Evolutionary conservation across 139 green algal genomes (phyloP), one percentile per base, ranked within the genome.

Genomic region (Nannochloris sp.): DNA sequence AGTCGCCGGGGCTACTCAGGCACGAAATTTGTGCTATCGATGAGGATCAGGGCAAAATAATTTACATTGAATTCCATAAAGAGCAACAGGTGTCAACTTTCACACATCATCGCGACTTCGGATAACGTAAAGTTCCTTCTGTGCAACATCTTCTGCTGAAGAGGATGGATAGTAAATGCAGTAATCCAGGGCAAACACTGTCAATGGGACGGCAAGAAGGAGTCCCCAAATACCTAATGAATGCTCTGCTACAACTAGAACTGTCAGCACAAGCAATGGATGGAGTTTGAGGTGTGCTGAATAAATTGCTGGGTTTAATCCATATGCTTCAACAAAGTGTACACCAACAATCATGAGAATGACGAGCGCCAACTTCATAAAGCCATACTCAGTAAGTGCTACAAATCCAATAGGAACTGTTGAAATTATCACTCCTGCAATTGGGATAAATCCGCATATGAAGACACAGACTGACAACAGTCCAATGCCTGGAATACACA

Each of bases 161-260:
- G 59, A 80, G 14, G 70, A 55, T 4, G 80, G 82, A 63, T 86
- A 87, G 1, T 74, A 66, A n/a, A 91, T 87, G 49, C 82, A 76
- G 76, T 97, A 96, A 66, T 97, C 91, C 16, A 97, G 72, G 3
- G 77, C 63, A 66, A 96, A 97, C 0, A 97, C 90, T 2, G 90
- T 91, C 31, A 89, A 57, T 3, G 90, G 90, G 62, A 97, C 90
- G 48, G 90, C 90, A 53, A 97, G 78, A 58, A 97, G 70, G 56
- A 97, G 82, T 10, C 90, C 90, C 90, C 89, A 96, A 16, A 97
- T 88, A 12, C 90, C 90, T 51, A 96, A 56, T 49, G 67, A 84
- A 77, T 96, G 90, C 67, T 89, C 83, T 36, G 83, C 83, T 26
- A 89, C 62, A 9, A 89, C 76, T 28, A 89, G 68, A 33, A 87